phyloP scores from a whole-genome alignment of 31 red algal genomes.

The Asparagopsis taxiformis region DNA sequence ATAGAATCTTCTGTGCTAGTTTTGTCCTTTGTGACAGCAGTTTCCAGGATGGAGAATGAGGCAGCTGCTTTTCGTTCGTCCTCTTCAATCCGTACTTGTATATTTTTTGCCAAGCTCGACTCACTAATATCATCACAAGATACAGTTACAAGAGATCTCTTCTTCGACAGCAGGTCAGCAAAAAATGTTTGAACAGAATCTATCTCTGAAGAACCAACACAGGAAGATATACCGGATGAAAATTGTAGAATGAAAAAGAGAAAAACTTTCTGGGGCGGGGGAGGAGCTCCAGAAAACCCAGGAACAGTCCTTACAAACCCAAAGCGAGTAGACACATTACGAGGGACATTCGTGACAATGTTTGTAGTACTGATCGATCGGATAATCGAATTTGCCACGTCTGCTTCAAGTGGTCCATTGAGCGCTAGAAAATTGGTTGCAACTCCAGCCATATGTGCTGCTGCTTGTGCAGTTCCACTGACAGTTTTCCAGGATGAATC shows the following conservation, averaged over 20 bases:
- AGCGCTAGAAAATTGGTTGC: slow-evolving; percentile 36
- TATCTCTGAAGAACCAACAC: not conserved
- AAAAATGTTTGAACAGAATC: slow-evolving; percentile 5
- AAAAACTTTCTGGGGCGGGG: slow-evolving; percentile 17
- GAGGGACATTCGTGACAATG: slow-evolving; percentile 25
- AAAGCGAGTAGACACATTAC: slow-evolving; percentile 39
- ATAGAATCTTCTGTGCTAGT: slow-evolving; percentile 20
- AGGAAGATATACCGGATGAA: slow-evolving; percentile 7
- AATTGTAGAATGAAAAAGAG: slow-evolving; percentile 32
- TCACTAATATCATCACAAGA: too few species aligned
- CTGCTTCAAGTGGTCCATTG: slow-evolving; percentile 25
- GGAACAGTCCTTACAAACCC: slow-evolving; percentile 64
- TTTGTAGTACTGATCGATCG: slow-evolving; percentile 51
- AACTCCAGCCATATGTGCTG: slow-evolving; percentile 59
- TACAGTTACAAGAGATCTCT: not conserved
- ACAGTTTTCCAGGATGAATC: slow-evolving; percentile 12
- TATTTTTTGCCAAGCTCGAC: not conserved
- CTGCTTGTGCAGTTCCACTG: slow-evolving; percentile 71
- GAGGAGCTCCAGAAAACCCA: slow-evolving; percentile 10
- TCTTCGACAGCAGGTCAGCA: slow-evolving; percentile 12
- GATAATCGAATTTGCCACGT: slow-evolving; percentile 26
- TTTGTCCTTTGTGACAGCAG: slow-evolving; percentile 13
- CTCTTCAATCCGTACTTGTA: slow-evolving; percentile 33
- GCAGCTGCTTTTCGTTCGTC: slow-evolving; percentile 36
- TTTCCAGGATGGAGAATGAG: slow-evolving; percentile 32